Conservation (phyloP, 805 yeast genomes). For the Myxozyma neglecta region DNA sequence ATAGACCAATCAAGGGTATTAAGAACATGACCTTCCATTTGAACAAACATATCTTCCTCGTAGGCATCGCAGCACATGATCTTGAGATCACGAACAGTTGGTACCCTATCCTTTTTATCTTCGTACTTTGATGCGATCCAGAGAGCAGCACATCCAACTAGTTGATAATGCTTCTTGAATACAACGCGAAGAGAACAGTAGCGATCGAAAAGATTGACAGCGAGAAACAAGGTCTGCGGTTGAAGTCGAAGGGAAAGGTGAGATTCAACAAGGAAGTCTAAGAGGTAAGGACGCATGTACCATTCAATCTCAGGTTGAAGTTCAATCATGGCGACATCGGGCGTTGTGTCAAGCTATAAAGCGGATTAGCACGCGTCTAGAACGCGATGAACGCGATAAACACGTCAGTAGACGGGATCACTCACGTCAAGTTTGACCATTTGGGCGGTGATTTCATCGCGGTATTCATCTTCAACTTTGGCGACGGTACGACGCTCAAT, state of each 20-base stretch:
- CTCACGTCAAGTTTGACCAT: slow-evolving; percentile 39
- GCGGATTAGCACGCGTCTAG: background rate
- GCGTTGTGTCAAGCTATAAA: slow-evolving; percentile 36
- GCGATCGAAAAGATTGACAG: slow-evolving; percentile 79
- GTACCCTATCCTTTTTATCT: slow-evolving; percentile 72
- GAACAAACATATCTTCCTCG: slow-evolving; percentile 60
- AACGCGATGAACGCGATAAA: background rate
- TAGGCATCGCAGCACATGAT: slow-evolving; percentile 68
- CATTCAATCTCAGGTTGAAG: slow-evolving; percentile 87
- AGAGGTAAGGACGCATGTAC: slow-evolving; percentile 66
- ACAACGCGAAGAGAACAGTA: slow-evolving; percentile 88
- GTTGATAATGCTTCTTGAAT: slow-evolving; percentile 79
- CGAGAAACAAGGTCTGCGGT: slow-evolving; percentile 66
- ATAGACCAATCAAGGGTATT: slow-evolving; percentile 72
- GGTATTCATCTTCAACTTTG: slow-evolving; percentile 41
- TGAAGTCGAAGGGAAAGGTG: slow-evolving; percentile 60
- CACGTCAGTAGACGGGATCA: background rate
- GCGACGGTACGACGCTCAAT: slow-evolving; percentile 30
- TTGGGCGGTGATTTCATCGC: slow-evolving; percentile 41
- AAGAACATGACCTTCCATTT: slow-evolving; percentile 76
- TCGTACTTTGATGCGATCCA: slow-evolving; percentile 90
- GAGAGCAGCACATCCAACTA: slow-evolving; percentile 85
- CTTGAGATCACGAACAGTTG: slow-evolving; percentile 69
- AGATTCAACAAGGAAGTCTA: slow-evolving; percentile 74
- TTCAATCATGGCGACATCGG: slow-evolving; percentile 64